Base-by-base conservation (phyloP, 306 rosid genomes). In the Vigna hirtella region DNA sequence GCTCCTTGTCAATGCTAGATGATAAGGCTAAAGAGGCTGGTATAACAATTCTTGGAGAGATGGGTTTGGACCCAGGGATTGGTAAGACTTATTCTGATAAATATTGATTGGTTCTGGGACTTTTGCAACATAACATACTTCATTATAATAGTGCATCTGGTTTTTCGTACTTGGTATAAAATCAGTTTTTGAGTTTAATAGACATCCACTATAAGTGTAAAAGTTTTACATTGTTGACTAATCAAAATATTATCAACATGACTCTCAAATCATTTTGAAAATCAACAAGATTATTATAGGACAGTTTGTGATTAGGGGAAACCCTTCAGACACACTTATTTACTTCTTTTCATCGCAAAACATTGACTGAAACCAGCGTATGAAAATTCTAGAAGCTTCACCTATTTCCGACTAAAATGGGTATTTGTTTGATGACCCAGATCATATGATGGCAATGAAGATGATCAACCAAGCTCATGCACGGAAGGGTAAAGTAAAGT, bases 381-480 rank as follows among this genome's bases (percentile, higher is more conserved):
- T 59, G 72, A 72, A 17, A 30, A 30, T 28, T 47, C n/a, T 28
- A 18, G 15, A 43, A 43, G 49, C 14, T 43, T 43, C 64, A 38
- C 40, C 68, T 8, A 40, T 42, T 62, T 38, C 30, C 49, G 42
- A 42, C 15, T 36, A 61, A 40, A 63, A 30, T 6, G 28, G 24
- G 11, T 72, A 49, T 24, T 70, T 59, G 81, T 65, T 75, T 81
- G 70, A 75, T 79, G 79, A 73, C 83, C 72, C 83, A 95, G 98
- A 95, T 88, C 98, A 92, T 84, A 95, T 95, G 98, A 91, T 95
- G 89, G 98, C 98, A 48, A 95, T 95, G 98, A 92, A 85, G 87
- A 95, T 95, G 98, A 92, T 95, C 81, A 70, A 92, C 30, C 79
- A 89, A 77, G 97, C 92, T 8, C 98, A 87, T 71, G 67, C 43